Base-by-base conservation (phyloP, 2,329 filamentous ascomycete species). In the Emergomyces orientalis region DNA sequence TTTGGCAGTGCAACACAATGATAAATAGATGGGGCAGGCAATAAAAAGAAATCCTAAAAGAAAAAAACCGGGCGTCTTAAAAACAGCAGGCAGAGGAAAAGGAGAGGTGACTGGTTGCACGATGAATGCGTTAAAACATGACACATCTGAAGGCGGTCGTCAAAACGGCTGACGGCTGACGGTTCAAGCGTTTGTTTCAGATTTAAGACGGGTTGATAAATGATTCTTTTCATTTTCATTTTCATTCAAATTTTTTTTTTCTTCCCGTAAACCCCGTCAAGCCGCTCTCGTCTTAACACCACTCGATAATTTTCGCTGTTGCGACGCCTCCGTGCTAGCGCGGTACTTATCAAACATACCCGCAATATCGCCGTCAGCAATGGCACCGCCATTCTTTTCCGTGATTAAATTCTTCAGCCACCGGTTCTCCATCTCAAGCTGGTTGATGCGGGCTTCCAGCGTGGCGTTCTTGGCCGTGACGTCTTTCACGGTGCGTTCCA, bases 391-490 rank as follows among this genome's bases (percentile, higher is more conserved):
- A 68, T 90, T 90, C 81, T 92, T 93, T 75, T 92, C 89, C 59
- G 89, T 88, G 56, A 93, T 84, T 45, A 91, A 80, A 73, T 88
- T 88, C 81, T 89, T 89, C 67, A 91, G 77, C 88, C 88, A 91
- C 72, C 88, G 88, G 77, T 91, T 91, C 77, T 91, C 88, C 69
- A 87, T 88, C 78, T 91, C 88, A n/a, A 93, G 83, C 71, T 91
- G 87, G 63, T 84, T 83, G 62, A 94, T 87, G 63, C 86, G 85
- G 70, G 82, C 82, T 76, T 95, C 89, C 7, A 96, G 82, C 22
- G 81, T 80, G 22, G 84, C 80, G 60, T 92, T 88, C 78, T 91
- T 91, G 55, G 94, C 89, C 34, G 85, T 85, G 77, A 93, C 89
- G 68, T 95, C 91, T 76, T 91, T 91, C 70, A 90, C 87, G 3